These are phyloP conservation scores for Talaromyces sp. DNA, from an alignment of 2,329 filamentous ascomycete species.

Conservation along the genomic window DNA sequence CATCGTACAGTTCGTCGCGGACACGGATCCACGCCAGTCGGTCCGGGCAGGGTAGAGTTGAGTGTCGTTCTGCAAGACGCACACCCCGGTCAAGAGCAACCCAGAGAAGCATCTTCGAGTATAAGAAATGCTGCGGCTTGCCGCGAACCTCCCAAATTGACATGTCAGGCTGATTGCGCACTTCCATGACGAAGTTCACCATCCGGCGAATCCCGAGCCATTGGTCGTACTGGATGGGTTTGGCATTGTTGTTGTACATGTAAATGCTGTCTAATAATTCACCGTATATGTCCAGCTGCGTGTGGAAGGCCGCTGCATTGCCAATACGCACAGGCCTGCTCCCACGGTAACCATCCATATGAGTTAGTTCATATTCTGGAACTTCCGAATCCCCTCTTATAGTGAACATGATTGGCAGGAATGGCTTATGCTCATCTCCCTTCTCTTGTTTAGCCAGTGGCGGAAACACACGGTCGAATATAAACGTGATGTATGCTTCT, in stretches of 20 bases:
- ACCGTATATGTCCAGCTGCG: slow-evolving; percentile 75
- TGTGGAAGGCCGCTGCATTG: slow-evolving; percentile 70
- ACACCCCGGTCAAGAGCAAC: slow-evolving; percentile 72
- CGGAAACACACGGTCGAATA: slow-evolving; percentile 60
- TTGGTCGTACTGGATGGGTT: slow-evolving; percentile 69
- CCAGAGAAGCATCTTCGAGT: slow-evolving; percentile 81
- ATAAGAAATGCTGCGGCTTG: slow-evolving; percentile 69
- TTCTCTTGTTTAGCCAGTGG: slow-evolving; percentile 50
- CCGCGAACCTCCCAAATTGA: slow-evolving; percentile 79
- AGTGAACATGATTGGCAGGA: slow-evolving; percentile 74
- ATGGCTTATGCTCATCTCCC: slow-evolving; percentile 45
- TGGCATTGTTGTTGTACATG: slow-evolving; percentile 73
- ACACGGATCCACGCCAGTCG: slow-evolving; percentile 60
- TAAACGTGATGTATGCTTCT: slow-evolving; percentile 73
- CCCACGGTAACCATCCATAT: slow-evolving; percentile 67
- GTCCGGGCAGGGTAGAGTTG: slow-evolving; percentile 67
- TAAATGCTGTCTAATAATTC: slow-evolving; percentile 74
- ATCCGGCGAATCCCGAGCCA: slow-evolving; percentile 68
- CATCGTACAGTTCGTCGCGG: slow-evolving; percentile 65
- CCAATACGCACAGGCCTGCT: slow-evolving; percentile 70
- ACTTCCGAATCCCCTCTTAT: slow-evolving; percentile 71
- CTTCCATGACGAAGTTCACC: slow-evolving; percentile 63
- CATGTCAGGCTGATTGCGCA: slow-evolving; percentile 67
- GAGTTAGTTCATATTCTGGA: slow-evolving; percentile 61
- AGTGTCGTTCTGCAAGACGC: slow-evolving; percentile 66